Conservation (phyloP, 1,139 yeast species). For the Lodderomyces elongisporus region DNA sequence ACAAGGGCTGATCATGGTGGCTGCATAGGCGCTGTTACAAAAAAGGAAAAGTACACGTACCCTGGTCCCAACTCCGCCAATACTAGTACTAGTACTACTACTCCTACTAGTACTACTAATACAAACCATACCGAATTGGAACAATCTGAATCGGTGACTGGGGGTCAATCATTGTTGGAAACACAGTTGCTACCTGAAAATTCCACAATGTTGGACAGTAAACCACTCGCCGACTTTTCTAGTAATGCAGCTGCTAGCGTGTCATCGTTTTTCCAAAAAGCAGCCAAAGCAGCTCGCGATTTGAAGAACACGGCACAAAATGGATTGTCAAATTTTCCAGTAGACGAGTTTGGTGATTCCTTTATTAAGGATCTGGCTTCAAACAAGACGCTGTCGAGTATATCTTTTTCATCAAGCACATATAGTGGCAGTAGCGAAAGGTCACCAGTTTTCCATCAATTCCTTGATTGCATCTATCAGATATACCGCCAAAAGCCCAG, state of each 20-base stretch:
- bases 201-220: constrained; percentile 7
- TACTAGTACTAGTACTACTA: too few species aligned
- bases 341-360: constrained; percentile 2
- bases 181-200: constrained; percentile 13
- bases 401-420: constrained; percentile 14
- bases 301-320: constrained; percentile 36
- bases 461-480: constrained; percentile 85
- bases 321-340: constrained; percentile 9
- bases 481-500: constrained; percentile 64
- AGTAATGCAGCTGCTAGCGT: constrained; percentile 15
- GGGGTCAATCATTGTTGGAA: constrained; percentile 13
- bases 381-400: constrained; percentile 10
- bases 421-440: constrained; percentile 45
- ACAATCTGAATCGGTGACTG: constrained; percentile 4
- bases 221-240: constrained; percentile 10
- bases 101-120: not conserved
- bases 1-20: constrained; percentile 77
- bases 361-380: constrained; percentile 8
- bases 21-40: constrained; percentile 38
- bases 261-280: constrained; percentile 30
- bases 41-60: constrained; percentile 17
- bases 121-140: not conserved
- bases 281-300: constrained; percentile 43
- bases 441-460: constrained; percentile 92
- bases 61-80: too few species aligned